Evolutionary conservation across 352 stramenopile species (phyloP), one percentile per base, ranked within the genome.

Genomic region (Phytophthora hibernalis): DNA sequence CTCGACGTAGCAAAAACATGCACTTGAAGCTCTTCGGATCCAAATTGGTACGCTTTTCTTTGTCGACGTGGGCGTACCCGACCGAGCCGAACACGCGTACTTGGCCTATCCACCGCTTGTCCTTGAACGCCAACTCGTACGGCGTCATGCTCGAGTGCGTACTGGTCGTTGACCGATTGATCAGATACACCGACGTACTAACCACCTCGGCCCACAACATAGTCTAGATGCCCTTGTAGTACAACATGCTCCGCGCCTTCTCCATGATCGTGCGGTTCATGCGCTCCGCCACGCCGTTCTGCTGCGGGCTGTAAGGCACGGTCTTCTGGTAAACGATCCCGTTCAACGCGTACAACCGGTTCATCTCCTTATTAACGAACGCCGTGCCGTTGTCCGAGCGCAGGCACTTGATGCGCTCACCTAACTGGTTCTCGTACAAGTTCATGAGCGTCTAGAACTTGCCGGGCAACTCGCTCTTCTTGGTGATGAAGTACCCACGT

Each of bases 141-240:
- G 74, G 61, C n/a, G 67, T 77, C 5, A 10, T 43, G 7, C 21
- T 30, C 24, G 43, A 35, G 2, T 40, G 9, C 20, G 3, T 1
- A 1, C 12, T 56, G 51, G 53, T 71, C 0, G 51, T 45, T 5
- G 66, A 52, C 7, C 59, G 40, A 43, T 77, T 79, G 18, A 76
- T 48, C 2, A 79, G 18, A 26, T 78, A 77, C 3, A 76, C 50
- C 0, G 65, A 60, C 4, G 61, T 80, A 47, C 63, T 72, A 0
- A 77, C 47, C 2, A 68, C 75, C 53, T 80, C 63, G 1, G 52
- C 68, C 75, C 68, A 79, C 68, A 68, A 80, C 0, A 54, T 9
- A 1, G n/a, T 68, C 9, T 54, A 33, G 0, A 83, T 30, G 0
- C 38, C 40, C 28, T 76, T 73, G 54, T 76, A 72, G 37, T 70